These are phyloP conservation scores for Tricholoma furcatifolium DNA, from an alignment of 768 basidiomycete genomes.

Conservation along the genomic window DNA sequence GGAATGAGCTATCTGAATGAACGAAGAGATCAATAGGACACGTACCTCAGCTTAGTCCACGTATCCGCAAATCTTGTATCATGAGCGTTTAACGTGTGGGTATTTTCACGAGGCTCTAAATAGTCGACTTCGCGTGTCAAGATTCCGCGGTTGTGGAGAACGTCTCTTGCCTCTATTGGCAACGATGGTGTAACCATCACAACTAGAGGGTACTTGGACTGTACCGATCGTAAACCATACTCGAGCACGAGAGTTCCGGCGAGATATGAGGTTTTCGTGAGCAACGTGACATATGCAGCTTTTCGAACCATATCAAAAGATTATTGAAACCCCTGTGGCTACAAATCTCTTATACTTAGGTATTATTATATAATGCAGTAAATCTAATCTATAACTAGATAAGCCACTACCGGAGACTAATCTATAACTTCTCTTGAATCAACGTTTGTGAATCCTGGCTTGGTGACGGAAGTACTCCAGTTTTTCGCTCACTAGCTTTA, in stretches of 20 bases:
- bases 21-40: not conserved
- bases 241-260: constrained; percentile 62
- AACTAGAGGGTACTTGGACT: constrained; percentile 72
- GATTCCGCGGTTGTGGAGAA: constrained; percentile 57
- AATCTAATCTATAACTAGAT: not conserved
- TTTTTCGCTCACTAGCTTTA: constrained; percentile 45
- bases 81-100: constrained; percentile 38
- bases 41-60: constrained; percentile 68
- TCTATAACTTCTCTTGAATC: not conserved
- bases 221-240: constrained; percentile 49
- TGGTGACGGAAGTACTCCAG: constrained; percentile 26
- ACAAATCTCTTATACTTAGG: not conserved
- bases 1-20: not conserved
- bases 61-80: constrained; percentile 64
- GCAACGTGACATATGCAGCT: constrained; percentile 72
- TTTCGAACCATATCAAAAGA: constrained; percentile 31
- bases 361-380: not conserved
- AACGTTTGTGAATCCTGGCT: not conserved
- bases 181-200: constrained; percentile 72
- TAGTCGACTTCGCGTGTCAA: constrained; percentile 54
- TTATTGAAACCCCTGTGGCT: not conserved
- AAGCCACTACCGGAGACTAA: no score
- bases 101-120: constrained; percentile 48
- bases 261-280: constrained; percentile 72
- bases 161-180: constrained; percentile 44